Conservation (phyloP, 2,329 filamentous ascomycete genomes). For the Sporothrix pseudoabietina region DNA sequence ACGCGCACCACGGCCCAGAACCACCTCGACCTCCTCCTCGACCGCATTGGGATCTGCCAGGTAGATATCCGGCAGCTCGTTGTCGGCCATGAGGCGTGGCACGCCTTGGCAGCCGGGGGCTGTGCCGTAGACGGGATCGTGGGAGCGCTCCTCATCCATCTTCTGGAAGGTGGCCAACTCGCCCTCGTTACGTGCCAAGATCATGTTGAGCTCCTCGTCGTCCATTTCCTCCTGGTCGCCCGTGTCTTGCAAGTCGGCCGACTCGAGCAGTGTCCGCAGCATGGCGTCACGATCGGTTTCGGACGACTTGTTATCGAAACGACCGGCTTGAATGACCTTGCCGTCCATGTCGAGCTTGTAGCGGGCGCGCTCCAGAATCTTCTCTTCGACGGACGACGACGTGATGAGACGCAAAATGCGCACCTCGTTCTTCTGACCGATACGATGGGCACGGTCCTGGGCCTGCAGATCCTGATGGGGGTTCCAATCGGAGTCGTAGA, state of each 20-base stretch:
- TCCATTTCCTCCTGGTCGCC: slow-evolving; percentile 95
- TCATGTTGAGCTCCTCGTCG: slow-evolving; percentile 93
- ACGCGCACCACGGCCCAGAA: slow-evolving; percentile 84
- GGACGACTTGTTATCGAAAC: slow-evolving; percentile 99
- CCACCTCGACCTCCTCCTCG: slow-evolving; percentile 75
- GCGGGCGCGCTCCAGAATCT: slow-evolving; percentile 93
- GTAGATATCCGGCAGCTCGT: slow-evolving; percentile 92
- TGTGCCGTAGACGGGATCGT: slow-evolving; percentile 70
- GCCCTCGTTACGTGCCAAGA: slow-evolving; percentile 83
- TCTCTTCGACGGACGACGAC: slow-evolving; percentile 96
- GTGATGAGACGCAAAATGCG: slow-evolving; percentile 94
- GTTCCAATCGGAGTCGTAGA: slow-evolving; percentile 99
- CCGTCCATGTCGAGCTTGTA: slow-evolving; percentile 99
- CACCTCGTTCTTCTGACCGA: slow-evolving; percentile 99
- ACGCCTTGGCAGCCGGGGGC: slow-evolving; percentile 61
- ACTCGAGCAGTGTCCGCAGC: slow-evolving; percentile 88
- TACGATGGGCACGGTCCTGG: slow-evolving; percentile 99
- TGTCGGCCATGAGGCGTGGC: slow-evolving; percentile 82
- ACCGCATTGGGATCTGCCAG: slow-evolving; percentile 81
- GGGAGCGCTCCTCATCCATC: slow-evolving; percentile 74
- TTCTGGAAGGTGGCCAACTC: slow-evolving; percentile 78
- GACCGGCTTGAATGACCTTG: slow-evolving; percentile 98
- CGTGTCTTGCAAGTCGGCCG: slow-evolving; percentile 67
- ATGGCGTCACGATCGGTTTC: slow-evolving; percentile 98
- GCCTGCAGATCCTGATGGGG: slow-evolving; percentile 98